Base-by-base conservation (phyloP, 1,284 basidiomycete genomes). In the Coniferiporia weirii region DNA sequence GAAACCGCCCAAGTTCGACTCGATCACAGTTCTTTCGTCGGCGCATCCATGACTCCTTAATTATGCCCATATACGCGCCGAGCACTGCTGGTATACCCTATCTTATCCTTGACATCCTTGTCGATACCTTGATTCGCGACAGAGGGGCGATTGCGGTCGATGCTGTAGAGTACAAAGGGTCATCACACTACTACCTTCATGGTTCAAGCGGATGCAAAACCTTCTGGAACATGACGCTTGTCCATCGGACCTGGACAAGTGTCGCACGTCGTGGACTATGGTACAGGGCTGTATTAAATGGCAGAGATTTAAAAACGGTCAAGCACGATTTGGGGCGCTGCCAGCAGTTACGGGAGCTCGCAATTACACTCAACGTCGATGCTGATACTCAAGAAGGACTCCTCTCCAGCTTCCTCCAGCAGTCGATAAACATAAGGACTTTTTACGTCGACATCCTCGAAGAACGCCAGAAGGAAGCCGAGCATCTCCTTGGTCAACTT, bases 231-330 rank as follows among this genome's bases (percentile, higher is more conserved):
- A 48, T 61, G 44, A 40, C 40, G 9, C 49, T 61, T 3, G 59
- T 61, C 17, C 59, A 61, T 48, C 38, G 54, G 35, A 20, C 59
- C 10, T 61, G 59, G 59, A 61, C 49, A 9, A 35, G 15, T 4
- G 12, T 44, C 43, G 59, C 43, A 1, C 54, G 49, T 15, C 22
- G 54, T 20, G 45, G 40, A 6, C 49, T 61, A 17, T 54, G 54
- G 40, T 43, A 32, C 36, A 47, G 57, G 38, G 35, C 22, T 17
- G 52, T 54, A 35, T 5, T 59, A 17, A 20, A 49, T 15, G 36
- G 35, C 19, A 10, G 34, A 12, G 50, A 43, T n/a, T 8, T 52
- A 3, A n/a, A 6, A 13, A 9, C 34, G 13, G 1, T 44, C 22
- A 20, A 3, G 9, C 13, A 19, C 10, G 10, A 15, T 10, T 13